Conservation (phyloP, 2,329 filamentous ascomycete species). For the Alternaria gaisen region DNA sequence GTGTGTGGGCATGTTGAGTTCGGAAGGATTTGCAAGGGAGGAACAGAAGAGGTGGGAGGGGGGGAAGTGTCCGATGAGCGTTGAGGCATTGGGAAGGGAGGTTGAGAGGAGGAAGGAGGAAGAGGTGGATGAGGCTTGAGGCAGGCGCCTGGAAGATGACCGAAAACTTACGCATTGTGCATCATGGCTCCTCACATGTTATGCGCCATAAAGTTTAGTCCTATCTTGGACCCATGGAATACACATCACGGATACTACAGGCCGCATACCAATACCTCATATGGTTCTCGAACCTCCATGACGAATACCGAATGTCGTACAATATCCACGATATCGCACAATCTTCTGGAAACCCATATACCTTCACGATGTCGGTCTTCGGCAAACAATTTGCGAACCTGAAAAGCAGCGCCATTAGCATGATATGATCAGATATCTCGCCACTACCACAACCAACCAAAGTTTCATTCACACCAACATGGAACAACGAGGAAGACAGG, state of each 20-base stretch:
- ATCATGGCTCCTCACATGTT: background rate
- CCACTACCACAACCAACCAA: background rate
- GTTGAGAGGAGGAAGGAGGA: constrained; percentile 59
- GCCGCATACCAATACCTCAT: too few relatives aligned
- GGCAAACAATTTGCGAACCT: constrained; percentile 3
- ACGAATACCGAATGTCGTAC: background rate
- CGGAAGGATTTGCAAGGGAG: constrained; percentile 72
- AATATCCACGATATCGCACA: background rate
- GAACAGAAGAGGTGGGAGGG: constrained; percentile 65
- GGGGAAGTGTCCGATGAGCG: constrained; percentile 66
- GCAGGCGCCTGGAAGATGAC: background rate
- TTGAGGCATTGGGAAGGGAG: constrained; percentile 67
- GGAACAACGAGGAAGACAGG: background rate
- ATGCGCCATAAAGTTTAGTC: background rate
- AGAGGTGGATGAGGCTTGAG: background rate
- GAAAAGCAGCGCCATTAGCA: background rate
- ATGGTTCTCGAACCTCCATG: background rate
- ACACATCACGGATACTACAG: background rate
- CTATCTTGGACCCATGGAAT: background rate
- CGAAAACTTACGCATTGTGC: background rate
- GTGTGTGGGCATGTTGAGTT: constrained; percentile 83
- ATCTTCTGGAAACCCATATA: background rate
- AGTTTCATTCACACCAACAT: background rate
- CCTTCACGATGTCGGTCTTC: constrained; percentile 3
- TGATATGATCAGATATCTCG: background rate